These are phyloP conservation scores for Solanum lignicaule DNA, from an alignment of 257 asterid genomes.

Conservation along the genomic window DNA sequence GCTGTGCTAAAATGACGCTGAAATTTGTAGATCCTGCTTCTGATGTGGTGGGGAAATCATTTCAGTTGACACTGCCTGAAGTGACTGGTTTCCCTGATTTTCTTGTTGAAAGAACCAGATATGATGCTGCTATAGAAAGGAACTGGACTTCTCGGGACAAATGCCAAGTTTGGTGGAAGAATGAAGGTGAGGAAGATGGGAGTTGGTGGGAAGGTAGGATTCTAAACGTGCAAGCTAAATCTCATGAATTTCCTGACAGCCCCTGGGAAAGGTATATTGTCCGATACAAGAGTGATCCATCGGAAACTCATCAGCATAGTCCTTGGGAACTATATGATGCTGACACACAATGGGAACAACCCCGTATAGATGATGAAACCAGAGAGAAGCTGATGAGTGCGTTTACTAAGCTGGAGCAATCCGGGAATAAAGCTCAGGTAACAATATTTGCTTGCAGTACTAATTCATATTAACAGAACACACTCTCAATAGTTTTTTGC, in stretches of 20 bases:
- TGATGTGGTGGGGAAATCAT: slow-evolving; percentile 46
- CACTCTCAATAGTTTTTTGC: background rate
- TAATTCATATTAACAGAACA: background rate
- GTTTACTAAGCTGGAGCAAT: slow-evolving; percentile 50
- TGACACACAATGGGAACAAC: slow-evolving; percentile 50
- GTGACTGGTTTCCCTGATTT: slow-evolving; percentile 84
- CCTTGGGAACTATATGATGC: slow-evolving; percentile 94
- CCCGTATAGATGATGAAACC: slow-evolving; percentile 52
- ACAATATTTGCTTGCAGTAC: background rate
- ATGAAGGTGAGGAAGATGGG: slow-evolving; percentile 73
- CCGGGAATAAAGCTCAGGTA: slow-evolving; percentile 64
- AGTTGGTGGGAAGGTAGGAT: slow-evolving; percentile 96
- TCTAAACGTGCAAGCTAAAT: slow-evolving; percentile 51
- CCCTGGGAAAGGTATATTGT: slow-evolving; percentile 93
- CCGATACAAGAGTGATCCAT: slow-evolving; percentile 71
- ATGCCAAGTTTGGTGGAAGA: slow-evolving; percentile 95
- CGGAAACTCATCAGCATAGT: slow-evolving; percentile 74
- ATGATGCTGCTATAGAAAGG: slow-evolving; percentile 62
- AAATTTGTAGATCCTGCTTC: slow-evolving; percentile 67
- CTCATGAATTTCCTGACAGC: slow-evolving; percentile 74
- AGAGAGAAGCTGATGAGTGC: slow-evolving; percentile 44
- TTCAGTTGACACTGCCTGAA: slow-evolving; percentile 76
- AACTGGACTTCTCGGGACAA: slow-evolving; percentile 81
- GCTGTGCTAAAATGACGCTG: slow-evolving; percentile 84
- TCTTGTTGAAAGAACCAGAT: slow-evolving; percentile 84